Percentiles rank a stretch among this genome's conserved stretches.
These are phyloP conservation scores for Leccinum imitatum DNA, from an alignment of 768 basidiomycete genomes.

Conservation along the genomic window DNA sequence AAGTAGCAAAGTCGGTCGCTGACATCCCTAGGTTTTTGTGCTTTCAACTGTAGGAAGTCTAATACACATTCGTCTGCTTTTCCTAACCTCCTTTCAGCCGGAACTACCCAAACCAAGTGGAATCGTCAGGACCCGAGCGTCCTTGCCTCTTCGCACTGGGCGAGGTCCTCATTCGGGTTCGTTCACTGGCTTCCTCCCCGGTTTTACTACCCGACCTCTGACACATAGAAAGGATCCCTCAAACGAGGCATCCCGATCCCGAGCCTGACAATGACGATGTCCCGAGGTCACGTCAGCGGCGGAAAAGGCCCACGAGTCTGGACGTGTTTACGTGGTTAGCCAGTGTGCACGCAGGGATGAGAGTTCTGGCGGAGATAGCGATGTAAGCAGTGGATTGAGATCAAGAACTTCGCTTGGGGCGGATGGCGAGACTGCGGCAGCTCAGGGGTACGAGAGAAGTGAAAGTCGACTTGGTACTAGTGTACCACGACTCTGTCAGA, in stretches of 20 bases:
- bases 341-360: conserved; percentile 61
- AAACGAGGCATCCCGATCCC: conserved; percentile 23
- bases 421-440: conserved; percentile 10
- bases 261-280: conserved; percentile 40
- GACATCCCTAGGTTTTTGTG: conserved; percentile 47
- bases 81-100: conserved; percentile 44
- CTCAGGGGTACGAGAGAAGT: conserved; percentile 40
- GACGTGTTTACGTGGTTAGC: conserved; percentile 72
- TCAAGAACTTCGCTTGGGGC: conserved; percentile 37
- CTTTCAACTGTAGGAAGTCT: conserved; percentile 48
- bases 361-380: conserved; percentile 55
- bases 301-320: conserved; percentile 56
- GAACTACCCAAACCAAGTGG: conserved; percentile 97
- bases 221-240: conserved; percentile 77
- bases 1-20: background rate
- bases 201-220: conserved; percentile 6
- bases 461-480: conserved; percentile 36
- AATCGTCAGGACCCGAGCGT: conserved; percentile 84
- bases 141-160: conserved; percentile 88
- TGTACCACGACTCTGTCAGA: too few species aligned
- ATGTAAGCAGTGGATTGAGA: conserved; percentile 41
- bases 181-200: conserved; percentile 21
- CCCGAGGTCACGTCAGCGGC: conserved; percentile 33
- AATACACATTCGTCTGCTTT: background rate
- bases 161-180: conserved; percentile 88